These are phyloP conservation scores for Fusarium mangiferae DNA, from an alignment of 2,329 filamentous ascomycete species.

Conservation along the genomic window DNA sequence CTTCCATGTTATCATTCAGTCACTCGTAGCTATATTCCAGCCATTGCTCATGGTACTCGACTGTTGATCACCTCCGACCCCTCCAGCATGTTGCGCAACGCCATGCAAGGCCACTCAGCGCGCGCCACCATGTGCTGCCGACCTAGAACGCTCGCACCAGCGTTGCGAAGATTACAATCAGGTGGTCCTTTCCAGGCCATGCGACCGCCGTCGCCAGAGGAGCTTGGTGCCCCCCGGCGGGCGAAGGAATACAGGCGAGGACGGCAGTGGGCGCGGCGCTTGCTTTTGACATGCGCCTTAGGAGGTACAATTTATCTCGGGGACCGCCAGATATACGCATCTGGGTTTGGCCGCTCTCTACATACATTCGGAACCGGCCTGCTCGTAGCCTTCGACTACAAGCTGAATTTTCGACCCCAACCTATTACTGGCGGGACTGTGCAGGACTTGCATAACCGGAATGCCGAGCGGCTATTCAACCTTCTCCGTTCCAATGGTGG, in stretches of 20 bases:
- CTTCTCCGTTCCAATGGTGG: constrained; percentile 89
- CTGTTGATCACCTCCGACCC: constrained; percentile 18
- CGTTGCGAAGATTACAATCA: constrained; percentile 45
- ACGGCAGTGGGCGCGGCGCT: constrained; percentile 80
- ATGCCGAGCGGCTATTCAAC: constrained; percentile 83
- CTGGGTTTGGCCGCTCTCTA: constrained; percentile 79
- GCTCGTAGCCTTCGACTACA: constrained; percentile 90
- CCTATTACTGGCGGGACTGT: constrained; percentile 80
- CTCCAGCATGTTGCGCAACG: constrained; percentile 45
- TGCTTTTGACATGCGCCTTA: constrained; percentile 70
- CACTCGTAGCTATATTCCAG: background rate
- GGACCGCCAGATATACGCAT: constrained; percentile 82
- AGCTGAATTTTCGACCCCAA: constrained; percentile 89
- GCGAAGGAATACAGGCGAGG: constrained; percentile 77
- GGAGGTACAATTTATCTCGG: constrained; percentile 72
- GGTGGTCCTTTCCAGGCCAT: constrained; percentile 69
- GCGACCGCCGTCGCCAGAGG: constrained; percentile 80
- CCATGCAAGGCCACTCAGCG: constrained; percentile 41
- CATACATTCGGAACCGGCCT: constrained; percentile 85
- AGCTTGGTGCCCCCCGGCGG: constrained; percentile 76
- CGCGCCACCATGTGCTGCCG: constrained; percentile 42
- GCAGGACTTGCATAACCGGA: constrained; percentile 82
- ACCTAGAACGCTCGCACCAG: constrained; percentile 60
- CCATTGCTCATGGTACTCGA: constrained; percentile 21
- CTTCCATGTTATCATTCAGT: background rate